These are phyloP conservation scores for Madurella fahalii DNA, from an alignment of 2,329 filamentous ascomycete species.

Conservation along the genomic window DNA sequence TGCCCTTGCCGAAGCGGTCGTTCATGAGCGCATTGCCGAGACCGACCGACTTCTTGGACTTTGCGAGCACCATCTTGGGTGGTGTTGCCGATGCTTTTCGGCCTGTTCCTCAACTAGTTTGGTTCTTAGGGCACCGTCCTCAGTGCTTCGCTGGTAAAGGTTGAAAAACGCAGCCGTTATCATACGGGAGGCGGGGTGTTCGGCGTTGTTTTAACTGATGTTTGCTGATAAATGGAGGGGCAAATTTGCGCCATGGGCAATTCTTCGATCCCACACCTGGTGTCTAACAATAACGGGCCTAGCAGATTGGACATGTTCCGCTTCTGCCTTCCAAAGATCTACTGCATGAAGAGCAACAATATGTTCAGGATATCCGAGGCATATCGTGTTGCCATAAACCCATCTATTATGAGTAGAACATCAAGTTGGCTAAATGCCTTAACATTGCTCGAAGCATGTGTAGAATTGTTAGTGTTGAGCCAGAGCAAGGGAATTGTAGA, in stretches of 20 bases:
- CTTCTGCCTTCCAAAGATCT: background rate
- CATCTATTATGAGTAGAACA: too few species aligned
- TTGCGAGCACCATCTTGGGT: constrained; percentile 60
- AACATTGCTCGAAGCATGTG: too few species aligned
- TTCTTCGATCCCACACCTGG: background rate
- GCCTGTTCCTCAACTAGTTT: background rate
- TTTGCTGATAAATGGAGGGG: constrained; percentile 40
- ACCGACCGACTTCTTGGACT: constrained; percentile 92
- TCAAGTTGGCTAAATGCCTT: too few species aligned
- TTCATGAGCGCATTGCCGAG: constrained; percentile 98
- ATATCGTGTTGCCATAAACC: too few species aligned
- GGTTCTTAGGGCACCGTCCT: constrained; percentile 2
- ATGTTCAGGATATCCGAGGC: background rate
- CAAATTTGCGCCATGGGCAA: constrained; percentile 34
- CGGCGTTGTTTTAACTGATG: background rate
- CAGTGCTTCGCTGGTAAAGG: constrained; percentile 4
- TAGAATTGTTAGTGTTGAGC: background rate
- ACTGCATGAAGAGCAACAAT: background rate
- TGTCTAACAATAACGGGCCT: background rate
- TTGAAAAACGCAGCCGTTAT: background rate
- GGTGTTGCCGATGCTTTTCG: background rate
- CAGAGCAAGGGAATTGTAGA: constrained; percentile 19
- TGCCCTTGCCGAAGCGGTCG: constrained; percentile 93
- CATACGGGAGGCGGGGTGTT: constrained; percentile 16
- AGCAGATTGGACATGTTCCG: background rate